Evolutionary conservation across 2,329 filamentous ascomycete genomes (phyloP).

Genomic region (Coniella vitis): DNA sequence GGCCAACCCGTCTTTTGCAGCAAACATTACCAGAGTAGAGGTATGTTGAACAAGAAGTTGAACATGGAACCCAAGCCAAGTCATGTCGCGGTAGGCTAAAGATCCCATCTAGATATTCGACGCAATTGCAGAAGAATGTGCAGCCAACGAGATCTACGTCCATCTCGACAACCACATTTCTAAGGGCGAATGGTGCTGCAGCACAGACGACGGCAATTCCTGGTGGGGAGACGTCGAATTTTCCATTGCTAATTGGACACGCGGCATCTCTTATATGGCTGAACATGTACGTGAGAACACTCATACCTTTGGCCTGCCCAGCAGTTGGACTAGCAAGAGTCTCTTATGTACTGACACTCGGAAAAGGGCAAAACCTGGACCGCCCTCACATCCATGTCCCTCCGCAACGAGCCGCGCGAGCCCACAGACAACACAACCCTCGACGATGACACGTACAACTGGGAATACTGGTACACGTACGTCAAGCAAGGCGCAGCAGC

Average conservation of each 20-base stretch:
- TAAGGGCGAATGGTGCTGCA: conserved; percentile 43
- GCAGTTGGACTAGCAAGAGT: too few species aligned
- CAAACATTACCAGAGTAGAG: conserved; percentile 39
- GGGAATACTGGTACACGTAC: conserved; percentile 40
- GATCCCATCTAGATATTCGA: conserved; percentile 38
- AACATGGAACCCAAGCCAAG: too few species aligned
- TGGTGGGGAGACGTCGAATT: conserved; percentile 50
- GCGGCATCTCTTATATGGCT: conserved; percentile 46
- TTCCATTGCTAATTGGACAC: conserved; percentile 44
- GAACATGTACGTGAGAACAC: conserved; percentile 35
- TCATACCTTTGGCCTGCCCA: too few species aligned
- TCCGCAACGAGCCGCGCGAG: conserved; percentile 37
- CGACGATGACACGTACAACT: conserved; percentile 32
- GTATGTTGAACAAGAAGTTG: conserved; percentile 16
- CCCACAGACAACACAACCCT: conserved; percentile 26
- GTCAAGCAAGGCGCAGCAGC: conserved; percentile 33
- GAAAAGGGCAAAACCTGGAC: conserved; percentile 32
- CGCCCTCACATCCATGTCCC: conserved; percentile 32
- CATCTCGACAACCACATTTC: conserved; percentile 47
- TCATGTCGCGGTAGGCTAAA: too few species aligned
- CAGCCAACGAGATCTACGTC: conserved; percentile 40
- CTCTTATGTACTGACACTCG: too few species aligned
- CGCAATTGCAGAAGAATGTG: conserved; percentile 44
- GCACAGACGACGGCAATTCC: conserved; percentile 37
- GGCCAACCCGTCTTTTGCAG: conserved; percentile 43